Evolutionary conservation across 331 rosid species (phyloP), one percentile per base, ranked within the genome.

Genomic region (Saraca asoca): DNA sequence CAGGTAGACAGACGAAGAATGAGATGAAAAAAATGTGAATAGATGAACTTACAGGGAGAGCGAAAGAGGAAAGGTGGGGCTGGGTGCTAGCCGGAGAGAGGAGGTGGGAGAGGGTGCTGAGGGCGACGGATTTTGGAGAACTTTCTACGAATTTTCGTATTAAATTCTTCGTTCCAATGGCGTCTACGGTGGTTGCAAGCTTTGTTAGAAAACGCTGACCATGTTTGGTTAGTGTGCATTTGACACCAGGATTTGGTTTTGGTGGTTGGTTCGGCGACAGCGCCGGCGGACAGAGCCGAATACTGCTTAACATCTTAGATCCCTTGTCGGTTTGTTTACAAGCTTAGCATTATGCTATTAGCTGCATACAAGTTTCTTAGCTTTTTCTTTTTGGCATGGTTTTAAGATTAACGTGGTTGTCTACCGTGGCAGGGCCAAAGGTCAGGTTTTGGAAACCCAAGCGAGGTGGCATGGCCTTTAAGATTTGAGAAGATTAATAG

Each of bases 141-240:
- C 34, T 58, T 17, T 75, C 60, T 0, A 92, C 82, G 59, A 92
- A 87, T 65, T 74, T 82, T 7, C 74, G 75, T 20, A 89, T 85
- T 29, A 87, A 68, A 12, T 75, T 80, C 61, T 73, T 65, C 7
- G 86, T 43, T 58, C 77, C 62, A 0, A 85, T 68, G 35, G 79
- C 51, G 75, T 72, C 78, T 24, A 73, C 59, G 31, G 71, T 58
- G 7, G 81, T 61, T 12, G 76, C 50, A 34, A 92, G 81, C 39
- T 85, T 92, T 34, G 84, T 82, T 35, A 92, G 89, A 69, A 92
- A 89, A 19, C 85, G 89, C 15, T 79, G 77, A 3, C 81, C 88
- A 72, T 89, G 95, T 79, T 92, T 92, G 34, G 93, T 82, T 7
- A 85, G 84, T 0, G 82, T 29, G 49, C 76, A 62, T 52, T 55